Conservation (phyloP, 23 red algal genomes). For the Pyropia haitanensis region DNA sequence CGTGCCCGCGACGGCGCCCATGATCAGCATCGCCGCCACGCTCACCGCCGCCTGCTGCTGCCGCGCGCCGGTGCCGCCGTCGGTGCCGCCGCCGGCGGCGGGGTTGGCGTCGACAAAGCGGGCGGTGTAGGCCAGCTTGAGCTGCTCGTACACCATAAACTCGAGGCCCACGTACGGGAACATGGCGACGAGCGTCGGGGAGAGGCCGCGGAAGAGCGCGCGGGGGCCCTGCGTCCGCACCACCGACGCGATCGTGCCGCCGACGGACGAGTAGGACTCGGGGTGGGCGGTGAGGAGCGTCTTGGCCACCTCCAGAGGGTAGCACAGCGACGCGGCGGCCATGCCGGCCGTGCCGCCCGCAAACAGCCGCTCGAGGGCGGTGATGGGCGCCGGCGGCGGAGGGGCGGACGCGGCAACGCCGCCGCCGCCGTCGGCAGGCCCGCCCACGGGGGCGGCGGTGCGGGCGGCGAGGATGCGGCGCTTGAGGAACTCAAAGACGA, state of each 20-base stretch:
- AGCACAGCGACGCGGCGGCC: constrained; percentile 66
- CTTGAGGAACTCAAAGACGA: constrained; percentile 82
- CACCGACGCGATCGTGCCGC: constrained; percentile 30
- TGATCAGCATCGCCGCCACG: constrained; percentile 42
- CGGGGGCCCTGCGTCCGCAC: constrained; percentile 32
- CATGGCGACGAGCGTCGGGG: constrained; percentile 89
- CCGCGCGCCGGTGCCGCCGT: not conserved
- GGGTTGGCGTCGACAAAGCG: not conserved
- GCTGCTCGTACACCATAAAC: constrained; percentile 95
- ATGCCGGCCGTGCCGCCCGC: constrained; percentile 82
- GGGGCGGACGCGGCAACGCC: no score
- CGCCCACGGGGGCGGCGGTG: constrained; percentile 4
- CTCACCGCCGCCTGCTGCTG: constrained; percentile 36
- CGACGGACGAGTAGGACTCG: constrained; percentile 51
- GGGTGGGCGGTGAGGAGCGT: constrained; percentile 88
- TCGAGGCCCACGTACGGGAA: constrained; percentile 96
- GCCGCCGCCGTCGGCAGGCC: no score
- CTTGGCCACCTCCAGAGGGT: constrained; percentile 83
- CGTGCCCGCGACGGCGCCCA: constrained; percentile 77
- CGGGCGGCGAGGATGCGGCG: constrained; percentile 21
- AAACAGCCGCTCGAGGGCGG: constrained; percentile 59
- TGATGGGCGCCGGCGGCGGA: constrained; percentile 8
- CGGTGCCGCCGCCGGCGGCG: not conserved
- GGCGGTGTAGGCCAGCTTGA: constrained; percentile 57
- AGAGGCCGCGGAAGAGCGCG: constrained; percentile 76